Evolutionary conservation across 176 grass and related monocot genomes (phyloP), one percentile per base, ranked within the genome.

Genomic region (Carex cristatella): DNA sequence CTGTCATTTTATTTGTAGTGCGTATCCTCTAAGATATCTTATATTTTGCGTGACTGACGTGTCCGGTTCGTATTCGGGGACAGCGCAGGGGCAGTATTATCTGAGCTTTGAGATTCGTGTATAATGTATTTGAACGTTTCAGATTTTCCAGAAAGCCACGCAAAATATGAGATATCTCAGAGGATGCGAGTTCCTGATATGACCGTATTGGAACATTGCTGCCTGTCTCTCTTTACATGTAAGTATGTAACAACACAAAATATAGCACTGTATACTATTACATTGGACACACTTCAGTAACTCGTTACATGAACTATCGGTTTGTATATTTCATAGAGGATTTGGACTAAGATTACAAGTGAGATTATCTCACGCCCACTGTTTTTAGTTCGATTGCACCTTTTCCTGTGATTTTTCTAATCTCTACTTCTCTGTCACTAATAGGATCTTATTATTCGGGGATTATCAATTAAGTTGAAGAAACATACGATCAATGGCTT

Each of bases 401-500:
- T 77, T 77, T 77, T 31, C 19, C n/a, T 49, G 31, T 32, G 27
- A 32, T 77, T 23, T 15, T 4, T 76, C 72, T 76, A 9, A 76
- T 77, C 73, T 77, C 73, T 56, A 4, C 56, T 53, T 76, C 48
- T 76, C 71, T 54, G n/a, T 75, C 72, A 76, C 48, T 46, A 30
- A 23, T n/a, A 63, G 55, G 72, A 76, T 76, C 72, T 10, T 62
- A 31, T 5, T n/a, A 72, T 19, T 19, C 38, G 40, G 8, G 8
- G 18, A 46, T 46, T 81, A 33, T 62, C 37, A 1, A 81, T 42
- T 23, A 81, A 15, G n/a, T 44, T 72, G 10, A 76, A 54, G 27
- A 55, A 55, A 4, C 60, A 27, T 83, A 19, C 7, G 61, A 83
- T 82, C 79, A 72, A 58, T 87, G 51, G 63, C 85, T 19, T 82